Evolutionary conservation across 1,284 basidiomycete species (phyloP).

Genomic region (Cutaneotrichosporon sp.): DNA sequence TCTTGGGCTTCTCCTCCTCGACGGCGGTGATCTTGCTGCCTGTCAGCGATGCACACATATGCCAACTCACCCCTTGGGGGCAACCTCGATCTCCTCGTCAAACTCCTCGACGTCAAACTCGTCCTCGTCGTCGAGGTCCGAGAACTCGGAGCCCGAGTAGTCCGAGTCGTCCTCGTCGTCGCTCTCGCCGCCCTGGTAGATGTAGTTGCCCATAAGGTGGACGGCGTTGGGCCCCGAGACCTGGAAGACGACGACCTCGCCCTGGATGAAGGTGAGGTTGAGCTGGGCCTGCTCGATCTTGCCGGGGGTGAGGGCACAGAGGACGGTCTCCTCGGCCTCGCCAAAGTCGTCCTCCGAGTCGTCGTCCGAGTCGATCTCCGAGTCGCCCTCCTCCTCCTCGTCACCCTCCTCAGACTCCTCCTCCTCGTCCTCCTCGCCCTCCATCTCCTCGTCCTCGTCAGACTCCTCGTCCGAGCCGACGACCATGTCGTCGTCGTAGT

Average conservation of each 20-base stretch:
- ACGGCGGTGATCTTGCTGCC: constrained; percentile 47
- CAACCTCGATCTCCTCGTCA: constrained; percentile 55
- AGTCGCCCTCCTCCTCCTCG: constrained; percentile 53
- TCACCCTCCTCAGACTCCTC: constrained; percentile 50
- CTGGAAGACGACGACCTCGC: constrained; percentile 70
- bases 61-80: constrained; percentile 32
- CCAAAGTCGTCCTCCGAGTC: constrained; percentile 56
- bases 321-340: constrained; percentile 54
- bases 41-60: background rate
- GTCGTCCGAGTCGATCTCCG: constrained; percentile 37
- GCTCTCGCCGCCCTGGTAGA: constrained; percentile 57
- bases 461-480: constrained; percentile 11
- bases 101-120: constrained; percentile 58
- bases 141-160: constrained; percentile 51
- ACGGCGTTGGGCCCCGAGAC: constrained; percentile 73
- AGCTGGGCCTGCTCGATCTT: constrained; percentile 74
- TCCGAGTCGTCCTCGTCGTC: constrained; percentile 55
- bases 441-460: constrained; percentile 54
- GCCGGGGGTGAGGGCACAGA: constrained; percentile 58
- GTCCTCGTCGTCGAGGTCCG: constrained; percentile 52
- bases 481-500: constrained; percentile 53
- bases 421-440: constrained; percentile 52
- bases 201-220: constrained; percentile 88
- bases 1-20: constrained; percentile 25
- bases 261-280: constrained; percentile 73